Conservation (phyloP, 345 rosid genomes). For the Sisymbrium altissimum region DNA sequence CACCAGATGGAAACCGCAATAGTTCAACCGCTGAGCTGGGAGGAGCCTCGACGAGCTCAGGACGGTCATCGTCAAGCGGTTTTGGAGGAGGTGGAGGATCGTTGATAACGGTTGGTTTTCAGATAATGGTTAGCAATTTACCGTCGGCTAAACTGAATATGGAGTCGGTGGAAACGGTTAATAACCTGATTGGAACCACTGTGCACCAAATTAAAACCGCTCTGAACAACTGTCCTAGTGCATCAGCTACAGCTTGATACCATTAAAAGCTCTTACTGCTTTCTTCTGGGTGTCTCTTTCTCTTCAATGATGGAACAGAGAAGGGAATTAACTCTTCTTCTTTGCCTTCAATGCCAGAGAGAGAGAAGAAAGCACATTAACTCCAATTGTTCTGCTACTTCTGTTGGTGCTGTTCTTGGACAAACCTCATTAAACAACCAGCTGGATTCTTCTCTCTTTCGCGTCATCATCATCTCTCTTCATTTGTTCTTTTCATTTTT, state of each 20-base stretch:
- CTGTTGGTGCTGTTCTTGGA: slow-evolving; percentile 57
- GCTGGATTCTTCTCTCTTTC: slow-evolving; percentile 22
- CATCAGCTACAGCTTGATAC: slow-evolving; percentile 36
- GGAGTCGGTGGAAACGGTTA: slow-evolving; percentile 93
- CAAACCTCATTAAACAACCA: slow-evolving; percentile 39
- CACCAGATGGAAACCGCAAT: slow-evolving; percentile 52
- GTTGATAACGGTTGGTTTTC: slow-evolving; percentile 84
- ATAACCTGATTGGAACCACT: slow-evolving; percentile 78
- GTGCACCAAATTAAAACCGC: slow-evolving; percentile 93
- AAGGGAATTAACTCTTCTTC: slow-evolving; percentile 30
- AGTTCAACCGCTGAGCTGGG: slow-evolving; percentile 33
- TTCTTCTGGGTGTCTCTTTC: slow-evolving; percentile 40
- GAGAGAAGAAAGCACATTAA: slow-evolving; percentile 36
- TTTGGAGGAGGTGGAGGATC: slow-evolving; percentile 34
- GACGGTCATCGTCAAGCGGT: slow-evolving; percentile 45
- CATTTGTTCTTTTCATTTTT: slow-evolving; percentile 28
- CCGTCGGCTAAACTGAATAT: slow-evolving; percentile 85
- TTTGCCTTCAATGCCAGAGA: slow-evolving; percentile 33
- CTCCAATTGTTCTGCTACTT: slow-evolving; percentile 26
- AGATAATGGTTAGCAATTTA: slow-evolving; percentile 82
- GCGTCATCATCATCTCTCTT: slow-evolving; percentile 16
- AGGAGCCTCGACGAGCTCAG: slow-evolving; percentile 70
- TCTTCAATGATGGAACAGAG: slow-evolving; percentile 35
- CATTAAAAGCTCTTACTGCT: slow-evolving; percentile 26
- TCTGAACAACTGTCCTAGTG: slow-evolving; percentile 72